These are phyloP conservation scores for Colletotrichum melonis DNA, from an alignment of 2,329 filamentous ascomycete genomes.

Conservation along the genomic window DNA sequence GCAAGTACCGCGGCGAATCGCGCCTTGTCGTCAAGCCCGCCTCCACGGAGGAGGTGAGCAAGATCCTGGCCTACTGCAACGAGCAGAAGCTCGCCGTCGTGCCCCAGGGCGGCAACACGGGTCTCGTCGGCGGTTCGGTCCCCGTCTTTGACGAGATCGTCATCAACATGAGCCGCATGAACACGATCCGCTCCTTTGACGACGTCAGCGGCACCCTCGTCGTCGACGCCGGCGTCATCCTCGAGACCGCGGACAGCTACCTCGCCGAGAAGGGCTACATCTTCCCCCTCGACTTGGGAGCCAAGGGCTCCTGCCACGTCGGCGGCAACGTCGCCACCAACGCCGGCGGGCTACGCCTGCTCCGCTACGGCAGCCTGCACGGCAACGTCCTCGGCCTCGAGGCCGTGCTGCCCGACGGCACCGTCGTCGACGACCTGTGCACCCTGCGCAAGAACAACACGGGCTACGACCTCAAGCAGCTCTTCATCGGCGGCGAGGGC, in stretches of 20 bases:
- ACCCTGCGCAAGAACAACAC: conserved; percentile 98
- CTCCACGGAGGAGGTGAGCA: conserved; percentile 88
- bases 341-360: conserved; percentile 87
- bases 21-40: conserved; percentile 88
- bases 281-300: conserved; percentile 96
- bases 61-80: conserved; percentile 95
- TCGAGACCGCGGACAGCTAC: conserved; percentile 89
- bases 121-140: conserved; percentile 93
- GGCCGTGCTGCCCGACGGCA: conserved; percentile 93
- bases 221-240: conserved; percentile 88
- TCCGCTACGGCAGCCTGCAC: conserved; percentile 94
- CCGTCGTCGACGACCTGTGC: conserved; percentile 88
- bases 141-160: conserved; percentile 99
- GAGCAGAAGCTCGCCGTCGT: conserved; percentile 92
- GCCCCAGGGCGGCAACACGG: conserved; percentile 96
- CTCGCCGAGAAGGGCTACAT: conserved; percentile 86
- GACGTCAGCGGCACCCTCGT: conserved; percentile 92
- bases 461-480: conserved; percentile 95
- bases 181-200: conserved; percentile 90
- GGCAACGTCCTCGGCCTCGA: conserved; percentile 93
- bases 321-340: conserved; percentile 97
- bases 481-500: conserved; percentile 95
- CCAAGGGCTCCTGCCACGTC: conserved; percentile 96
- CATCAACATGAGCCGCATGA: conserved; percentile 90
- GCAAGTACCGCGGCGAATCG: conserved; percentile 94